Percentiles rank a stretch among this genome's conserved stretches.
phyloP scores from a whole-genome alignment of 2,329 filamentous ascomycete genomes.

The Blastomyces silverae region DNA sequence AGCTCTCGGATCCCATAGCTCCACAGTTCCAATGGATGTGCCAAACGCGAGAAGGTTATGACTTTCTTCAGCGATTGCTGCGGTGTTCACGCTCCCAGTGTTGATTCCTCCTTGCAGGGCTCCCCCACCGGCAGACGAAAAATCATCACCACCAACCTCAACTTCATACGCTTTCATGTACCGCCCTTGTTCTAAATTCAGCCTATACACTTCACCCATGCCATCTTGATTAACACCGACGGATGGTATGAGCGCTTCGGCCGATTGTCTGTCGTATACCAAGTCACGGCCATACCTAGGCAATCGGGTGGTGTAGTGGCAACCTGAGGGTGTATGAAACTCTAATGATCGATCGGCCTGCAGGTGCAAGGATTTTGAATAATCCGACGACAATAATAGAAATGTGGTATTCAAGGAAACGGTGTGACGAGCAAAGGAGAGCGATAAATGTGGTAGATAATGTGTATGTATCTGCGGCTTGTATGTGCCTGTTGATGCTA shows the following conservation, averaged over 20 bases:
- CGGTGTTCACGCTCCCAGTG: slow-evolving; percentile 79
- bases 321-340: slow-evolving; percentile 82
- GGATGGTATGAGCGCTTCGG: slow-evolving; percentile 79
- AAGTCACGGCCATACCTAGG: slow-evolving; percentile 89
- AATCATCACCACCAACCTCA: slow-evolving; percentile 79
- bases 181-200: slow-evolving; percentile 84
- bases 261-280: slow-evolving; percentile 70
- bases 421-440: slow-evolving; percentile 92
- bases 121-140: slow-evolving; percentile 57
- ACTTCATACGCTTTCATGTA: slow-evolving; percentile 94
- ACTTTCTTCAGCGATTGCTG: slow-evolving; percentile 75
- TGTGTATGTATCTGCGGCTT: slow-evolving; percentile 91
- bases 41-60: slow-evolving; percentile 91
- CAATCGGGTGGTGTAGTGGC: slow-evolving; percentile 82
- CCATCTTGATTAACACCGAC: slow-evolving; percentile 83
- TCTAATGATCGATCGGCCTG: slow-evolving; percentile 88
- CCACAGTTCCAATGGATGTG: slow-evolving; percentile 88
- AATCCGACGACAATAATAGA: slow-evolving; percentile 78
- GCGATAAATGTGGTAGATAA: slow-evolving; percentile 81
- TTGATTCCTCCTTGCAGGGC: slow-evolving; percentile 81
- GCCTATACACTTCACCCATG: slow-evolving; percentile 81
- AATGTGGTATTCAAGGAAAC: slow-evolving; percentile 88
- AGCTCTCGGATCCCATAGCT: slow-evolving; percentile 90
- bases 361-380: slow-evolving; percentile 87
- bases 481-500: slow-evolving; percentile 50